phyloP scores from a whole-genome alignment of 768 basidiomycete genomes.

The Trametes gibbosa region DNA sequence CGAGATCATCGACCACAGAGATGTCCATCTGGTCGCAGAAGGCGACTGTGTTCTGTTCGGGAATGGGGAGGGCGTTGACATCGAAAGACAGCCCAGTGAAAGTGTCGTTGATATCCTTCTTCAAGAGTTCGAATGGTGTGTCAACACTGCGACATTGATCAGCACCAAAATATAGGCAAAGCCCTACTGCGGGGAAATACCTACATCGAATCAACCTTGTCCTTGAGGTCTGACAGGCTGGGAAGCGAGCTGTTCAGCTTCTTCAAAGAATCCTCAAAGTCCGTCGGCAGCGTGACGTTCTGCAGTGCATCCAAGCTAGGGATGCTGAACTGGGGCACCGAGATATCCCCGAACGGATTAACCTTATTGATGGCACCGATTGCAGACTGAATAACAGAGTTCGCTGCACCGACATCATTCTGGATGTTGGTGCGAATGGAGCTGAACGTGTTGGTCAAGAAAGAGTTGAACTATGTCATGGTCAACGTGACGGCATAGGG shows the following conservation, averaged over 20 bases:
- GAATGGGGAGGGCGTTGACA: conserved; percentile 72
- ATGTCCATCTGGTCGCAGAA: conserved; percentile 83
- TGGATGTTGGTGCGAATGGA: conserved; percentile 70
- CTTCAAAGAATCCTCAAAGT: conserved; percentile 70
- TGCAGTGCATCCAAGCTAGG: conserved; percentile 72
- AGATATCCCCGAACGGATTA: conserved; percentile 69
- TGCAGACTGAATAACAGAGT: conserved; percentile 61
- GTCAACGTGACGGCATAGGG: neutral
- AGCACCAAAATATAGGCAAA: neutral
- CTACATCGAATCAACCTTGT: conserved; percentile 64
- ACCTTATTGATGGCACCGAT: conserved; percentile 73
- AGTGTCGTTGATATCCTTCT: conserved; percentile 86
- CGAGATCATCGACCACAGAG: conserved; percentile 83
- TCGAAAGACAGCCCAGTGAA: conserved; percentile 73
- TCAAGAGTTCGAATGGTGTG: conserved; percentile 84
- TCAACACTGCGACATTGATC: conserved; percentile 51
- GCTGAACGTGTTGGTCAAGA: conserved; percentile 57
- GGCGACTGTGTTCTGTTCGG: conserved; percentile 59
- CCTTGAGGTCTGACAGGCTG: conserved; percentile 70
- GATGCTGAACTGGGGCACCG: conserved; percentile 67
- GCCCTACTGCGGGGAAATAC: conserved; percentile 27
- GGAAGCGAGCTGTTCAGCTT: conserved; percentile 81
- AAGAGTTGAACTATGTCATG: conserved; percentile 59
- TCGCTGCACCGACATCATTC: conserved; percentile 62
- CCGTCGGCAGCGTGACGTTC: conserved; percentile 77